Conservation (phyloP, 345 rosid species). For the Rhizophora mangle region DNA sequence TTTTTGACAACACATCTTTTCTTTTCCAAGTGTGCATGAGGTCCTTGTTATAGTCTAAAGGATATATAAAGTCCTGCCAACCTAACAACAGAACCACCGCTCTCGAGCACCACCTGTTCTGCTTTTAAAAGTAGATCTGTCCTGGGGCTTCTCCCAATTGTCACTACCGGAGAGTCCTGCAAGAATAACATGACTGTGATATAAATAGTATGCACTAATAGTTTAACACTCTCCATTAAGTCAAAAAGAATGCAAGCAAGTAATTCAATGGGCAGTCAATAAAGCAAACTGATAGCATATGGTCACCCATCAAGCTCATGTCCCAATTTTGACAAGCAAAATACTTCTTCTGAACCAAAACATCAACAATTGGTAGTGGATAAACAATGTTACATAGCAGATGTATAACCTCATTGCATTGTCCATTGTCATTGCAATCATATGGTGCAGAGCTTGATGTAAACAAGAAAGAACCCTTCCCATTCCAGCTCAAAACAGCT, state of each 20-base stretch:
- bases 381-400: conserved; percentile 11
- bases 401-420: conserved; percentile 66
- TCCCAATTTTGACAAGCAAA: neutral
- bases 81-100: conserved; percentile 76
- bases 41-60: conserved; percentile 33
- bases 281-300: neutral
- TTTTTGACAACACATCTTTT: neutral
- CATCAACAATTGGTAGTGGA: neutral
- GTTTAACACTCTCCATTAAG: neutral
- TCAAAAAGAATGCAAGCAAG: neutral
- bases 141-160: conserved; percentile 83
- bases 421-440: conserved; percentile 77
- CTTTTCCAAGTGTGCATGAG: conserved; percentile 12
- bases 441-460: conserved; percentile 88
- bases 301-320: neutral
- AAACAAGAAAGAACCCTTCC: conserved; percentile 83
- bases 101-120: conserved; percentile 66
- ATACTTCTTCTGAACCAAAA: conserved; percentile 1
- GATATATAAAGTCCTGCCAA: conserved; percentile 98
- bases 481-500: conserved; percentile 86
- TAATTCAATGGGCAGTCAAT: neutral
- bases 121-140: conserved; percentile 81
- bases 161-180: conserved; percentile 80
- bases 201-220: neutral
- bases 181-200: conserved; percentile 10